phyloP scores from a whole-genome alignment of 108 stramenopile species.

The Pseudonitzschia multiseries region DNA sequence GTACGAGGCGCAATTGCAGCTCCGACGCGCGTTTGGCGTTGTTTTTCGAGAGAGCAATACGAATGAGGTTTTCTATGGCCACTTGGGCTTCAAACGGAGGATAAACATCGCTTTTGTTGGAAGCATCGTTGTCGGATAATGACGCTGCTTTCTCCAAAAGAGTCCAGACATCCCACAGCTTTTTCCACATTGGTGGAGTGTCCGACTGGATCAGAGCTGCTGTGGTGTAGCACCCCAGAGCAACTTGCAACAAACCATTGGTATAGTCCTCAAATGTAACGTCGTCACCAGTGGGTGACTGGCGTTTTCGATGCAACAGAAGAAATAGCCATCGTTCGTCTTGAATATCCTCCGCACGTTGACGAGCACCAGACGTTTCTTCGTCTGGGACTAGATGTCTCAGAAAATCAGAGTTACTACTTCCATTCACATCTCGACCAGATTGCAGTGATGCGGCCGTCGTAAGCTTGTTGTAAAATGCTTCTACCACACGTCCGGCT shows the following conservation, averaged over 20 bases:
- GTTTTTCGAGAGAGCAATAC: slow-evolving; percentile 55
- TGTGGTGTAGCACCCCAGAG: slow-evolving; percentile 39
- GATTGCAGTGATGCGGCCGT: not conserved
- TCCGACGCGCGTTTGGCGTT: slow-evolving; percentile 60
- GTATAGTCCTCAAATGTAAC: not conserved
- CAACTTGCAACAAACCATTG: slow-evolving; percentile 19
- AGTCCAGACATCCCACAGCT: slow-evolving; percentile 39
- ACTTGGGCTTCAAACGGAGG: slow-evolving; percentile 32
- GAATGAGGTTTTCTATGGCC: slow-evolving; percentile 50
- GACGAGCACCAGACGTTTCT: slow-evolving; percentile 1
- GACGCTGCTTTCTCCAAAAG: slow-evolving; percentile 23
- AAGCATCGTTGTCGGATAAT: not conserved
- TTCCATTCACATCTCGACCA: not conserved
- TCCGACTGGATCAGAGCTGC: slow-evolving; percentile 42
- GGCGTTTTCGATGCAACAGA: slow-evolving; percentile 5
- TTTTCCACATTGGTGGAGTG: slow-evolving; percentile 57
- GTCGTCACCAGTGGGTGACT: not conserved
- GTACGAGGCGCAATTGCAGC: slow-evolving; percentile 37
- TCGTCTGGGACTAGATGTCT: slow-evolving; percentile 3
- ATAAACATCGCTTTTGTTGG: not conserved
- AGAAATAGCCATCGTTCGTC: slow-evolving; percentile 33
- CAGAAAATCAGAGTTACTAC: not conserved
- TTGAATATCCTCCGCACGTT: slow-evolving; percentile 37
- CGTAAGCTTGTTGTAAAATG: slow-evolving; percentile 16
- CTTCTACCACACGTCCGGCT: slow-evolving; percentile 45